Base-by-base conservation (phyloP, 306 rosid genomes). In the Astragalus membranaceus region DNA sequence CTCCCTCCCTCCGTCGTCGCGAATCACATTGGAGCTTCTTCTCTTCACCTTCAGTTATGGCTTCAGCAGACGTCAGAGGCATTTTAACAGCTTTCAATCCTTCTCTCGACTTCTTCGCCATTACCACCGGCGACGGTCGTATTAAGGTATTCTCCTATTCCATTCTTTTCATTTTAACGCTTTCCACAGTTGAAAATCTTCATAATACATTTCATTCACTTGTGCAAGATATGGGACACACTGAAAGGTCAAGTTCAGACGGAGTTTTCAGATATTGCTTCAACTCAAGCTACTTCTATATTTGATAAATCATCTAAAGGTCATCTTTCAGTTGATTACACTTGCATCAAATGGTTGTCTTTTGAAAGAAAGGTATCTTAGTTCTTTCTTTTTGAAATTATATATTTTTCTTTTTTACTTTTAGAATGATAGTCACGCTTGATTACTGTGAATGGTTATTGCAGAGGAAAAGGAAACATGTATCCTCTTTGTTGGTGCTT, bases 271-370 rank as follows among this genome's bases (percentile, higher is more conserved):
- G 97, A 90, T 65, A 64, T 93, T 14, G 62, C 79, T 4, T 78
- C 90, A 67, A 72, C 84, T 8, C 88, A 84, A 64, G 78, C 85
- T 32, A 76, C 85, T n/a, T 79, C 75, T 64, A 72, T 71, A 16
- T 79, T 70, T 52, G 64, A 82, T n/a, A 77, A 78, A 46, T 78
- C 85, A 51, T 72, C 67, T 10, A 88, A 82, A 56, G 99, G 97
- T n/a, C 99, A 90, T 54, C 97, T 94, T 37, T 89, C 99, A 4
- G 80, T 94, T 52, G 99, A 94, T 77, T 94, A 88, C 67, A 94
- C 96, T 0, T 94, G 99, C 88, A 91, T 94, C 92, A 89, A 85
- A 71, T 94, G 97, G 97, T 71, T 87, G 39, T 88, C 87, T 55
- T 69, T 85, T 36, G 85, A 88, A 64, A 78, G 58, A 82, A 94